phyloP scores from a whole-genome alignment of 768 basidiomycete genomes.

The Cystoderma amianthinum region DNA sequence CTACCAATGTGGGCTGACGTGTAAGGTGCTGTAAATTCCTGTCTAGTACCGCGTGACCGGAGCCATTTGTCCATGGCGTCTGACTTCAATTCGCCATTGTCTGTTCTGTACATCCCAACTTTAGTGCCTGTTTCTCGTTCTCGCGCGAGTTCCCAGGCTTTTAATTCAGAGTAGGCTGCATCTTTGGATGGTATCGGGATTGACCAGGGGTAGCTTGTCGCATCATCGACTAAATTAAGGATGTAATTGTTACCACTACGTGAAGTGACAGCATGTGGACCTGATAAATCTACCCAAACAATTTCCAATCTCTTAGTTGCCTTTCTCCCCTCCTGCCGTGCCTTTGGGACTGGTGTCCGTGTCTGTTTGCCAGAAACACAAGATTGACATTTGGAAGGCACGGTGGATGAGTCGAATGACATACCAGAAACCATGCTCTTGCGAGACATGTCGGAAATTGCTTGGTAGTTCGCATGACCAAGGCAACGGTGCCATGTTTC shows the following conservation, averaged over 20 bases:
- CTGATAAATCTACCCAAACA: conserved; percentile 24
- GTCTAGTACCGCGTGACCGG: conserved; percentile 4
- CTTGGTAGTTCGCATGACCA: conserved; percentile 18
- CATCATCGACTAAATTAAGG: conserved; percentile 29
- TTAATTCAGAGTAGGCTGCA: conserved; percentile 13
- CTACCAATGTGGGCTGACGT: conserved; percentile 28
- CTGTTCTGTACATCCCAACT: conserved; percentile 8
- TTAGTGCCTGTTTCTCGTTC: conserved; percentile 14
- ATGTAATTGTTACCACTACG: conserved; percentile 17
- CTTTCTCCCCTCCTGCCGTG: conserved; percentile 12
- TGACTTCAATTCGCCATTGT: conserved; percentile 15
- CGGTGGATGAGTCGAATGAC: conserved; percentile 8
- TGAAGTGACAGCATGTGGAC: conserved; percentile 13
- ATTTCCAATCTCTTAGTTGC: conserved; percentile 17
- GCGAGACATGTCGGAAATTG: conserved; percentile 12
- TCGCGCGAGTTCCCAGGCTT: conserved; percentile 17
- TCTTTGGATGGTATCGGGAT: conserved; percentile 22
- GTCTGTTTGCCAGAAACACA: conserved; percentile 34
- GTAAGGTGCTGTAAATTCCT: conserved; percentile 19
- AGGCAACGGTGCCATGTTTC: conserved; percentile 20
- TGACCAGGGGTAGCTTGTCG: conserved; percentile 18
- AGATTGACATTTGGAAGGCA: conserved; percentile 19
- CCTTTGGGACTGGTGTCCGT: conserved; percentile 19
- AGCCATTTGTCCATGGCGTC: conserved; percentile 12
- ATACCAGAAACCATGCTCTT: conserved; percentile 14